Base-by-base conservation (phyloP, 371 early-diverging fungal species). In the Encephalitozoon romaleae region DNA sequence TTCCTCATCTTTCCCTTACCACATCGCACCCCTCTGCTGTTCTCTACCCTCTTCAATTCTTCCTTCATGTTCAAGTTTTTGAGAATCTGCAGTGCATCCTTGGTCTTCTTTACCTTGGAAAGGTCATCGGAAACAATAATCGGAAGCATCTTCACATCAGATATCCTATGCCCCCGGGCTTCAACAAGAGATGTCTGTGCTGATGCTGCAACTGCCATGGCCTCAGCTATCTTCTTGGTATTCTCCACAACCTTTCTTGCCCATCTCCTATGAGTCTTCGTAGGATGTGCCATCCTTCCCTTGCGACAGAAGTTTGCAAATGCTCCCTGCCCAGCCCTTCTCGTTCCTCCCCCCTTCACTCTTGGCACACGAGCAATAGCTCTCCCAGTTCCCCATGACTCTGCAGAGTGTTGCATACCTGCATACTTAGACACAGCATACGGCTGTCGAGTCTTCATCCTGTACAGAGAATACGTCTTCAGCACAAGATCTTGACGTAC, bases 341-440 rank as follows among this genome's bases (percentile, higher is more conserved):
- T 92, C 78, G 98, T 98, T 88, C 99, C 99, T 78, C 92, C 89
- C 83, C 96, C 99, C 78, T 89, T 88, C 73, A 99, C 96, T 89
- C 99, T 92, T 81, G 99, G 97, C 84, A 97, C 96, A 93, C 97
- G 93, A 68, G 97, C 95, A 83, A 98, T 94, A 83, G 98, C 98
- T 88, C 97, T 93, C 74, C 88, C 87, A 69, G 95, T 96, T 89
- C 98, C 98, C 97, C 97, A 98, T 77, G 96, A 95, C 86, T 92
- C 93, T 77, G 99, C 99, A 76, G 95, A 94, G 85, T 96, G 96
- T 88, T 96, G 95, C 88, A 95, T 94, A 88, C 99, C 99, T 86
- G 99, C 99, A 87, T 91, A 89, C 84, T 89, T 89, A 83, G 90
- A 90, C 81, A 94, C 96, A 78, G 97, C 90, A 88, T 97, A 97